phyloP scores from a whole-genome alignment of 805 yeast genomes.

The Metschnikowia santaceciliae region DNA sequence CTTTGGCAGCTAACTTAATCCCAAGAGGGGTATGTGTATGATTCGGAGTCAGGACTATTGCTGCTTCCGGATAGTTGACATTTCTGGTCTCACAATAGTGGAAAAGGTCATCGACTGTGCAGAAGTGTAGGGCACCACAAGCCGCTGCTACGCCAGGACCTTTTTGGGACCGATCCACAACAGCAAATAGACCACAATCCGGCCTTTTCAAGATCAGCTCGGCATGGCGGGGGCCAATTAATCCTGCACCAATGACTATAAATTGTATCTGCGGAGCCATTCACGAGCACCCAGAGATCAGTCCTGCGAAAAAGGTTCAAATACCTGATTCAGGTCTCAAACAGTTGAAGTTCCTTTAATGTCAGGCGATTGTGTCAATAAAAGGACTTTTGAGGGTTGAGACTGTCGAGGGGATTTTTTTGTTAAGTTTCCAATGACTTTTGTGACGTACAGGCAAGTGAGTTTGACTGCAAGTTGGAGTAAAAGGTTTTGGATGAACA shows the following conservation, averaged over 20 bases:
- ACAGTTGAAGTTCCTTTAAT: neutral
- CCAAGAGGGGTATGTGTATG: constrained; percentile 36
- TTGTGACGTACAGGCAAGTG: no score
- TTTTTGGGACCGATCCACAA: constrained; percentile 24
- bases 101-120: constrained; percentile 19
- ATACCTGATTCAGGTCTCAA: neutral
- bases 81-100: constrained; percentile 15
- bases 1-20: constrained; percentile 30
- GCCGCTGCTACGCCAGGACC: constrained; percentile 18
- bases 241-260: constrained; percentile 25
- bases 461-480: no score
- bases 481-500: neutral
- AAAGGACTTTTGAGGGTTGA: no score
- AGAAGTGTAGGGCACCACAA: constrained; percentile 18
- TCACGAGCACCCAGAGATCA: neutral
- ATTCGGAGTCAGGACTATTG: constrained; percentile 41
- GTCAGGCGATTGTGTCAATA: neutral
- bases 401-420: no score
- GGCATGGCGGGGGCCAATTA: constrained; percentile 29
- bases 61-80: constrained; percentile 34
- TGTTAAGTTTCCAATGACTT: no score
- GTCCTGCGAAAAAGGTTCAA: no score
- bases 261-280: constrained; percentile 6
- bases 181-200: constrained; percentile 22
- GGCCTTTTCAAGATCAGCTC: constrained; percentile 18